phyloP scores from a whole-genome alignment of 805 yeast genomes.

The Wickerhamomyces silvicola region DNA sequence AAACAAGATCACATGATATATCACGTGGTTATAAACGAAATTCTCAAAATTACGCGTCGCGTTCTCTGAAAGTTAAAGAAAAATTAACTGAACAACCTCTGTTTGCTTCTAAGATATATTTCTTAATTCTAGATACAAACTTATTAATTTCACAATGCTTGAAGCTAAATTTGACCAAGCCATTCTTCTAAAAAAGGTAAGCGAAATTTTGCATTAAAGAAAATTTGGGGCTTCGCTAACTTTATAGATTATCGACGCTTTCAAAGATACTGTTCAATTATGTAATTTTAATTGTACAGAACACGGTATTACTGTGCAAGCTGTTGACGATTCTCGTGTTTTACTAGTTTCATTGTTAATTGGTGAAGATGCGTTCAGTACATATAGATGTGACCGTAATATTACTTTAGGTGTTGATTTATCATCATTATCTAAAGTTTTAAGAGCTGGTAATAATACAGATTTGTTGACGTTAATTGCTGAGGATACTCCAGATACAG shows the following conservation, averaged over 20 bases:
- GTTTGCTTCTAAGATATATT: no score
- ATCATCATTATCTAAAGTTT: constrained; percentile 78
- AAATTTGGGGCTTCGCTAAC: constrained; percentile 1
- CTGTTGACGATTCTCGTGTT: constrained; percentile 96
- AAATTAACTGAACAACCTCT: no score
- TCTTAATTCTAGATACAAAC: neutral
- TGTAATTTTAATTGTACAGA: constrained; percentile 98
- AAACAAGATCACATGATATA: no score
- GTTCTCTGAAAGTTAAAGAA: no score
- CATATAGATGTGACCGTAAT: constrained; percentile 92
- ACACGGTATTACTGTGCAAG: constrained; percentile 91
- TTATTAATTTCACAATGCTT: constrained; percentile 50
- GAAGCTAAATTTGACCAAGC: constrained; percentile 97
- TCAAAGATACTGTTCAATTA: constrained; percentile 88
- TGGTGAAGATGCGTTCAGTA: constrained; percentile 82
- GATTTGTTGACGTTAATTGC: constrained; percentile 87
- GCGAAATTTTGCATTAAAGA: constrained; percentile 12
- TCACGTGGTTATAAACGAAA: no score
- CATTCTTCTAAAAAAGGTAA: constrained; percentile 72
- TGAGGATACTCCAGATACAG: constrained; percentile 78
- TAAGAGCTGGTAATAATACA: constrained; percentile 85
- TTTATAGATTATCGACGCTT: constrained; percentile 71
- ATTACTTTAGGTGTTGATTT: constrained; percentile 88
- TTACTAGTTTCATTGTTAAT: constrained; percentile 81
- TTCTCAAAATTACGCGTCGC: no score